Conservation (phyloP, 2,329 filamentous ascomycete species). For the Fusarium luffae region DNA sequence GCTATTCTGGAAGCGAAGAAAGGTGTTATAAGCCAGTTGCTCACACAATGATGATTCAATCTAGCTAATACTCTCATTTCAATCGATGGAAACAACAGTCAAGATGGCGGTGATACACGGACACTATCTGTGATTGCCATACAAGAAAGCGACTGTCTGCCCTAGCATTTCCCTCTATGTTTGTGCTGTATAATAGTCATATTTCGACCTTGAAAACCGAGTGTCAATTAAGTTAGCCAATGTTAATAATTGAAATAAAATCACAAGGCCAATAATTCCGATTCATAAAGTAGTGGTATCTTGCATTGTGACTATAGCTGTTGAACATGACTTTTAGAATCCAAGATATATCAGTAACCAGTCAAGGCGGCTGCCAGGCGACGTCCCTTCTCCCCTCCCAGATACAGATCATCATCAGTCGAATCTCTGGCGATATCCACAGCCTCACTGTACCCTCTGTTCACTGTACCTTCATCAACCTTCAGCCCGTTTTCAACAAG, state of each 20-base stretch:
- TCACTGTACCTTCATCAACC: constrained; percentile 92
- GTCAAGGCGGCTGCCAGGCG: constrained; percentile 58
- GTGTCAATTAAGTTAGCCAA: neutral
- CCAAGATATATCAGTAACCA: constrained; percentile 33
- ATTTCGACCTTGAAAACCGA: neutral
- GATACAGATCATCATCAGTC: constrained; percentile 67
- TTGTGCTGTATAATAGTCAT: constrained; percentile 12
- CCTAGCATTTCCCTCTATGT: neutral
- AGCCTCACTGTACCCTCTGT: constrained; percentile 82
- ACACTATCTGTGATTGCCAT: neutral
- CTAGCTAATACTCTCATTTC: constrained; percentile 14
- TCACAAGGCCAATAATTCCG: neutral
- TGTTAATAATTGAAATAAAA: neutral
- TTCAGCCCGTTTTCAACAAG: constrained; percentile 83
- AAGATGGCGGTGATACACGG: neutral
- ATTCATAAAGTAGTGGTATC: constrained; percentile 34
- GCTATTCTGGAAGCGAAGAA: constrained; percentile 51
- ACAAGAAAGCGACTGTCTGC: neutral
- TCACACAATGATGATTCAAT: constrained; percentile 33
- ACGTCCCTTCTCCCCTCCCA: constrained; percentile 68
- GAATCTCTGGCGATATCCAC: constrained; percentile 77
- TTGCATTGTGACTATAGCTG: constrained; percentile 12
- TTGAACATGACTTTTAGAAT: neutral
- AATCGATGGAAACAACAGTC: neutral
- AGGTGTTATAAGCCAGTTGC: constrained; percentile 49